These are phyloP conservation scores for Ogataea sp. DNA, from an alignment of 805 yeast species.

Conservation along the genomic window DNA sequence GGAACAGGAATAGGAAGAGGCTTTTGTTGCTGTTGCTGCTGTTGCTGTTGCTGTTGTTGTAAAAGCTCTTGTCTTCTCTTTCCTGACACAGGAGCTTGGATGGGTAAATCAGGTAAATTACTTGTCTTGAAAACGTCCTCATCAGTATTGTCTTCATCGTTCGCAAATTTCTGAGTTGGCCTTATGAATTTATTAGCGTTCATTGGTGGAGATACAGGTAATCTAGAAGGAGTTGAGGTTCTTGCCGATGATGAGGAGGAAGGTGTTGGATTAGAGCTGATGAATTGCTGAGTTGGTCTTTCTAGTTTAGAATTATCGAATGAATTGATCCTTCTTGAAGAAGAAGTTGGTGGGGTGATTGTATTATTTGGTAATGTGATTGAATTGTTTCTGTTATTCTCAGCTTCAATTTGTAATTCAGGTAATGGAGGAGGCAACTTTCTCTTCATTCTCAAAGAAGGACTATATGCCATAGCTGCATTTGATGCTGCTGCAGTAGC, in stretches of 20 bases:
- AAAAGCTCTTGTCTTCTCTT: neutral
- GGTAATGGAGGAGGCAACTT: conserved; percentile 18
- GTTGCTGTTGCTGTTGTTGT: neutral
- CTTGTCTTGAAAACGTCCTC: neutral
- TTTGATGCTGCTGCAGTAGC: no score
- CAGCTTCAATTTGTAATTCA: neutral
- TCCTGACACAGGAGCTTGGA: neutral
- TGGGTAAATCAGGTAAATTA: neutral
- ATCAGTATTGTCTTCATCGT: neutral
- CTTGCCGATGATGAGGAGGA: neutral
- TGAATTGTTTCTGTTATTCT: neutral
- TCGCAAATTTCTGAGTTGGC: conserved; percentile 1
- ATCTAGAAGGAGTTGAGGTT: neutral
- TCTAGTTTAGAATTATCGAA: neutral
- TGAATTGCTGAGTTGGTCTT: conserved; percentile 2
- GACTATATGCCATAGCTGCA: neutral
- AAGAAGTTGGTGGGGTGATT: neutral
- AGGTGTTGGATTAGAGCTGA: neutral
- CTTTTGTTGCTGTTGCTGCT: neutral
- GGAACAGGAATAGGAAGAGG: no score
- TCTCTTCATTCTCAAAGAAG: conserved; percentile 10
- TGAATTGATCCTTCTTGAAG: neutral
- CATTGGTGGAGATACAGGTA: conserved; percentile 1
- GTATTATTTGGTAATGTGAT: no score
- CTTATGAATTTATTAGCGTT: neutral